These are phyloP conservation scores for Protomyces gravidus DNA, from an alignment of 1,139 yeast genomes.

Conservation along the genomic window DNA sequence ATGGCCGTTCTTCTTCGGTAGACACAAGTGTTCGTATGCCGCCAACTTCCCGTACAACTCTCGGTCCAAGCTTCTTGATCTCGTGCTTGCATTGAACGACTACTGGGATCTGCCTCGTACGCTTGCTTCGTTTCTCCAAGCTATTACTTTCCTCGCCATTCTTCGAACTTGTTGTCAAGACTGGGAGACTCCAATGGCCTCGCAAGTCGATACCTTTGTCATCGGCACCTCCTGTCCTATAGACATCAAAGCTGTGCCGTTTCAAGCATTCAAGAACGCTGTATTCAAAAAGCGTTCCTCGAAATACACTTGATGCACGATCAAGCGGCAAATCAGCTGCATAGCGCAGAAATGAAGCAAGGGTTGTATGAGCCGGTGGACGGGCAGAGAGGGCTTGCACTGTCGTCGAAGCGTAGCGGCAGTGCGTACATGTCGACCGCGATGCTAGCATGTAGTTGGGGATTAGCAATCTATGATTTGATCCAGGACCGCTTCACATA, in stretches of 20 bases:
- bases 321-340: slow-evolving; percentile 23
- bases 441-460: no score
- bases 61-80: slow-evolving; percentile 31
- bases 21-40: slow-evolving; percentile 29
- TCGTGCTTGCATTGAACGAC: slow-evolving; percentile 35
- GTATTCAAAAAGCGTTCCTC: slow-evolving; percentile 35
- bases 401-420: background rate
- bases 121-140: background rate
- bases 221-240: slow-evolving; percentile 34
- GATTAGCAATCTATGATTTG: no score
- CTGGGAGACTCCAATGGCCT: slow-evolving; percentile 31
- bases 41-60: slow-evolving; percentile 33
- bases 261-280: slow-evolving; percentile 32
- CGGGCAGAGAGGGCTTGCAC: background rate
- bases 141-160: background rate
- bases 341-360: slow-evolving; percentile 29
- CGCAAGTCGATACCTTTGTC: slow-evolving; percentile 35
- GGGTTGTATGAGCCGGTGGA: slow-evolving; percentile 8
- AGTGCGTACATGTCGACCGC: background rate
- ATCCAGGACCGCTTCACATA: no score
- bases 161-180: background rate
- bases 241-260: slow-evolving; percentile 22
- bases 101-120: slow-evolving; percentile 9
- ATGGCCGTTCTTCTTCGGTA: background rate
- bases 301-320: slow-evolving; percentile 30